Percentiles rank a stretch among this genome's conserved stretches.
phyloP scores from a whole-genome alignment of 768 basidiomycete species.

The Naganishia kalamii region DNA sequence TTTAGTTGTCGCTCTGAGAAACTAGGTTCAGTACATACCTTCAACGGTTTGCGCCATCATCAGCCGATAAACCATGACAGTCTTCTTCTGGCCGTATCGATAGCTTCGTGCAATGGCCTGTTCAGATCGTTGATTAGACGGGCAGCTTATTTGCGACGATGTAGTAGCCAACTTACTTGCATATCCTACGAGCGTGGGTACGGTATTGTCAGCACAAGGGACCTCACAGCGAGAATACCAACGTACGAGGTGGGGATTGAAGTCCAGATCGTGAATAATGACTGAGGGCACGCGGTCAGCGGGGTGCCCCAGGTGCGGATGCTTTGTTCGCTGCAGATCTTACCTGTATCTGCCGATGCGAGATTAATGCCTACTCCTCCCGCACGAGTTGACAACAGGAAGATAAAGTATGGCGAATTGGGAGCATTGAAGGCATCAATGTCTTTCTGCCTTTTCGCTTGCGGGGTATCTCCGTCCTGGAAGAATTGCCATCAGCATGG shows the following conservation, averaged over 20 bases:
- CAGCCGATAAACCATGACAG: conserved; percentile 88
- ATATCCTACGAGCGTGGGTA: conserved; percentile 53
- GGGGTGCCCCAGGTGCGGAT: background rate
- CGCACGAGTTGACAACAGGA: conserved; percentile 83
- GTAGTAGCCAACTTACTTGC: conserved; percentile 68
- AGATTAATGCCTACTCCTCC: conserved; percentile 82
- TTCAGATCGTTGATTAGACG: background rate
- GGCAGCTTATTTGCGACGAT: background rate
- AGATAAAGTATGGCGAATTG: conserved; percentile 81
- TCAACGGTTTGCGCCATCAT: conserved; percentile 93
- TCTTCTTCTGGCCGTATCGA: conserved; percentile 90
- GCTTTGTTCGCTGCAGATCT: conserved; percentile 58
- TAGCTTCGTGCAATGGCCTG: conserved; percentile 92
- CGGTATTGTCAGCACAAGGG: background rate
- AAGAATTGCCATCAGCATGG: conserved; percentile 1
- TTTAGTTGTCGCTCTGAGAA: background rate
- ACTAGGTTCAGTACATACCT: conserved; percentile 50
- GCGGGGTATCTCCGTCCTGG: conserved; percentile 84
- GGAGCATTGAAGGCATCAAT: conserved; percentile 93
- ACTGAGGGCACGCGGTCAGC: conserved; percentile 30
- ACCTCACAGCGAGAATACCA: background rate
- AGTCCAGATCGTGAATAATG: conserved; percentile 77
- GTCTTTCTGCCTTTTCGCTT: conserved; percentile 75
- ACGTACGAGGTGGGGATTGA: conserved; percentile 78
- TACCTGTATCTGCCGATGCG: conserved; percentile 74